Evolutionary conservation across 1,139 yeast genomes (phyloP).

Genomic region (Candida buenavistaensis): DNA sequence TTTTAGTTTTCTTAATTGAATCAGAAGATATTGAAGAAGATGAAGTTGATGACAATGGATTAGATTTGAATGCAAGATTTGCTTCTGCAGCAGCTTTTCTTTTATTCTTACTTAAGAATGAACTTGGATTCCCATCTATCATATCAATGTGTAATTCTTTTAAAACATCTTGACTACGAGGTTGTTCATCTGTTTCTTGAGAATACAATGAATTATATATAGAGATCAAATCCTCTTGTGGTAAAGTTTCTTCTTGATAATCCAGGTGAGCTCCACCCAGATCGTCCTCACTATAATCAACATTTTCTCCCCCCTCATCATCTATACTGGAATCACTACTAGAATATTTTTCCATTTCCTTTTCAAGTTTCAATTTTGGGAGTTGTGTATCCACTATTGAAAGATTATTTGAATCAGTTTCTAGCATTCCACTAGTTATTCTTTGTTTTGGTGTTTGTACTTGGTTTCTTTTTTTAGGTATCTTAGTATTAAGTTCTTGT

Average conservation of each 20-base stretch:
- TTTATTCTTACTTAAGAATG: conserved; percentile 9
- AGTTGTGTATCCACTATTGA: too few relatives aligned
- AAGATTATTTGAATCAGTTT: too few relatives aligned
- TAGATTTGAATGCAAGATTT: neutral
- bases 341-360: neutral
- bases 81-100: conserved; percentile 11
- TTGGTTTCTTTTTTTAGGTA: conserved; percentile 28
- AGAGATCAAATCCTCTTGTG: neutral
- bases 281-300: conserved; percentile 1
- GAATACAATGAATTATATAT: neutral
- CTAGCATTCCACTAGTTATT: conserved; percentile 69
- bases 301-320: conserved; percentile 1
- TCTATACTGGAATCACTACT: neutral
- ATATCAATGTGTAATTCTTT: conserved; percentile 10
- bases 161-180: neutral
- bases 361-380: neutral
- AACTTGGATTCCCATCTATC: conserved; percentile 13
- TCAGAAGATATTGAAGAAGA: neutral
- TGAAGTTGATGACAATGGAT: neutral
- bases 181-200: neutral
- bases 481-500: conserved; percentile 16
- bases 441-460: conserved; percentile 27
- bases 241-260: conserved; percentile 2
- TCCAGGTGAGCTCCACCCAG: neutral
- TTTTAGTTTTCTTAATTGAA: neutral